Percentiles rank a stretch among this genome's conserved stretches.
These are phyloP conservation scores for Irpex sp. DNA, from an alignment of 1,284 basidiomycete species.

Conservation along the genomic window DNA sequence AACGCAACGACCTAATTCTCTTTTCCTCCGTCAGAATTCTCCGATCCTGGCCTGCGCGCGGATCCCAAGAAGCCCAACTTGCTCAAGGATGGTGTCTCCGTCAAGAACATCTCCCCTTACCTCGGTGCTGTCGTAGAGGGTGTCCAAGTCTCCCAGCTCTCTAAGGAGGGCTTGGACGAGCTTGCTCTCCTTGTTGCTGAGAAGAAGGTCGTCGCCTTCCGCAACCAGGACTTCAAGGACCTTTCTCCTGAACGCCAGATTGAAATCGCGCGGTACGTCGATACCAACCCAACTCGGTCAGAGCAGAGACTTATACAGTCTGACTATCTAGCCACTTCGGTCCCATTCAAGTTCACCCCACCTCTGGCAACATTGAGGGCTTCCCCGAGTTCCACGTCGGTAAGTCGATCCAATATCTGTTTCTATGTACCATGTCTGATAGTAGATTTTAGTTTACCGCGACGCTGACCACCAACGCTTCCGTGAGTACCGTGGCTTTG, in stretches of 20 bases:
- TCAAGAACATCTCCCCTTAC: constrained; percentile 44
- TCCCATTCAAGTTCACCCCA: constrained; percentile 55
- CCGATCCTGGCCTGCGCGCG: constrained; percentile 43
- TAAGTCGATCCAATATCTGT: constrained; percentile 15
- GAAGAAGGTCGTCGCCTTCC: constrained; percentile 51
- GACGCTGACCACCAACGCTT: constrained; percentile 28
- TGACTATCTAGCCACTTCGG: constrained; percentile 39
- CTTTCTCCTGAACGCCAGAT: constrained; percentile 44
- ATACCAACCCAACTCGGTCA: not conserved
- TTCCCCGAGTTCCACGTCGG: constrained; percentile 49
- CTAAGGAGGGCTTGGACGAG: constrained; percentile 51
- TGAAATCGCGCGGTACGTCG: constrained; percentile 30
- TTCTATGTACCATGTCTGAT: not conserved
- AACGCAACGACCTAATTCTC: not conserved
- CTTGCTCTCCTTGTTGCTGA: constrained; percentile 56
- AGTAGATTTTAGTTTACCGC: constrained; percentile 32
- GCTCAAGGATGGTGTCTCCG: constrained; percentile 33
- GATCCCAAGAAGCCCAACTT: constrained; percentile 47
- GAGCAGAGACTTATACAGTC: not conserved
- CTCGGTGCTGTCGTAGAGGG: constrained; percentile 57
- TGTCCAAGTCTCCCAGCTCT: constrained; percentile 52
- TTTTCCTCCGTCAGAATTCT: constrained; percentile 21
- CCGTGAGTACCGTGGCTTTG: constrained; percentile 25
- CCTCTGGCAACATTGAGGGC: constrained; percentile 42
- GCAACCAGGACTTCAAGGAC: constrained; percentile 56